These are phyloP conservation scores for Blastomyces emzantsi DNA, from an alignment of 2,329 filamentous ascomycete genomes.

Conservation along the genomic window DNA sequence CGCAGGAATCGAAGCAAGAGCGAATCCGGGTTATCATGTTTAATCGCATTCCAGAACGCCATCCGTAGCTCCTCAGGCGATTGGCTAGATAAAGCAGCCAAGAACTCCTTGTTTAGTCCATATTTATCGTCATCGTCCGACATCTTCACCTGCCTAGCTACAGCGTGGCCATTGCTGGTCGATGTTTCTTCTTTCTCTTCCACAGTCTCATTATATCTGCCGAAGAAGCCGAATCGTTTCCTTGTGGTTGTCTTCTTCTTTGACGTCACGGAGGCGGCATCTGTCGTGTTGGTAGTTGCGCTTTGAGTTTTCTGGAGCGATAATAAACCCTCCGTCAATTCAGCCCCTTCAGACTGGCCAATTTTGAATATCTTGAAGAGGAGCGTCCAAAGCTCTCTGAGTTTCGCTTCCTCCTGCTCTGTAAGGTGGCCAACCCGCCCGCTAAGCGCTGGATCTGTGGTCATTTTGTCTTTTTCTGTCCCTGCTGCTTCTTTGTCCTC, in stretches of 20 bases:
- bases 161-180: constrained; percentile 30
- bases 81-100: constrained; percentile 67
- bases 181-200: constrained; percentile 34
- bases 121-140: constrained; percentile 76
- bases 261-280: constrained; percentile 20
- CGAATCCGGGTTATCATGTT: constrained; percentile 88
- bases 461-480: constrained; percentile 23
- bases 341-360: constrained; percentile 50
- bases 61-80: constrained; percentile 68
- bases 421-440: constrained; percentile 83
- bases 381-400: constrained; percentile 76
- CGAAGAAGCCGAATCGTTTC: constrained; percentile 62
- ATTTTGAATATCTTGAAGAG: constrained; percentile 68
- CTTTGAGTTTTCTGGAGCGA: constrained; percentile 18
- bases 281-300: constrained; percentile 20
- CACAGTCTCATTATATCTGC: constrained; percentile 49
- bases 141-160: constrained; percentile 29
- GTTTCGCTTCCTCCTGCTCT: constrained; percentile 76
- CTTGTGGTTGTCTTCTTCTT: constrained; percentile 54
- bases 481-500: constrained; percentile 9
- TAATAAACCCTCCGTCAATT: constrained; percentile 14
- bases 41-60: constrained; percentile 88
- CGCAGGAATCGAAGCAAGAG: constrained; percentile 72
- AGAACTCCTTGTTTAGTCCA: constrained; percentile 77
- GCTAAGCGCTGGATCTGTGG: constrained; percentile 26